Conservation (phyloP, 345 rosid genomes). For the Microcos paniculata region DNA sequence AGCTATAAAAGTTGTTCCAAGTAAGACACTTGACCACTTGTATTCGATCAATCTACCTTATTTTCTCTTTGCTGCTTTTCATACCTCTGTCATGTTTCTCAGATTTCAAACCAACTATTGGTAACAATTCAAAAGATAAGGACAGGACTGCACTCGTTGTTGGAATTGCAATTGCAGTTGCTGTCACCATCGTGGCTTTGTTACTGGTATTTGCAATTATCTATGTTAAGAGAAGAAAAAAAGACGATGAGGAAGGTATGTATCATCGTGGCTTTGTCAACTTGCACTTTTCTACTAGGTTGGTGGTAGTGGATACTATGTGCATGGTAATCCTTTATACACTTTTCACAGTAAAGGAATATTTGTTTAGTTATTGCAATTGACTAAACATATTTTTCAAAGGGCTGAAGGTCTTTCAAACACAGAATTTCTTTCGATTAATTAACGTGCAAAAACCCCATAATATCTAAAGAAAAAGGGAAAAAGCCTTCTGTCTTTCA, state of each 20-base stretch:
- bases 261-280: not conserved
- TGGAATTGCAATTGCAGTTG: constrained; percentile 26
- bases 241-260: constrained; percentile 29
- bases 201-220: not conserved
- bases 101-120: not conserved
- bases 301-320: not conserved
- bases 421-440: no score
- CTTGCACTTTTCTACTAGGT: not conserved
- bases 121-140: constrained; percentile 2
- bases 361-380: no score
- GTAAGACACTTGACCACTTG: not conserved
- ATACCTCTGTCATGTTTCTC: no score
- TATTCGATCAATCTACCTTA: not conserved
- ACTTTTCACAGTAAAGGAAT: no score
- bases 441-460: no score
- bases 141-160: constrained; percentile 22
- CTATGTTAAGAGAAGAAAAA: not conserved
- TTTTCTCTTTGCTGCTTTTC: no score
- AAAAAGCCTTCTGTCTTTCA: no score
- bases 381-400: no score
- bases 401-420: no score
- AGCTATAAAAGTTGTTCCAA: constrained; percentile 32
- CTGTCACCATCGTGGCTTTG: constrained; percentile 16
- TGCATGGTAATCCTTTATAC: no score
- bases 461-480: no score